Percentiles rank a stretch among this genome's conserved stretches.
These are phyloP conservation scores for Leccinum glutinopallens DNA, from an alignment of 1,284 basidiomycete genomes.

Conservation along the genomic window DNA sequence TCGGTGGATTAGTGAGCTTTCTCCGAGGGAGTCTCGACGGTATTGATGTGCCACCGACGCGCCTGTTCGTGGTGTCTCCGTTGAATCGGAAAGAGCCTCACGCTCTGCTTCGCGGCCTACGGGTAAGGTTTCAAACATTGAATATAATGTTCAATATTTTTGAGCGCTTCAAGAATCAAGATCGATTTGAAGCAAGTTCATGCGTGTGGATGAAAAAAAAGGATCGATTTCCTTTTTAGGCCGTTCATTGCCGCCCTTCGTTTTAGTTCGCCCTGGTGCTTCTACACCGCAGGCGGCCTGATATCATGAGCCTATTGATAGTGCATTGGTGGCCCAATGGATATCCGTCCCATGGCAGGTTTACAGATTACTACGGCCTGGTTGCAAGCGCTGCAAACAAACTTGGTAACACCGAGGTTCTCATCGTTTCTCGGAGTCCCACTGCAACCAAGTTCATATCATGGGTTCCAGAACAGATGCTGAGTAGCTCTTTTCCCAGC, in stretches of 20 bases:
- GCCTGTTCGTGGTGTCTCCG: not conserved
- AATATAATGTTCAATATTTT: conserved; percentile 1
- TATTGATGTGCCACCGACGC: not conserved
- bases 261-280: not conserved
- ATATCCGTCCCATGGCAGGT: not conserved
- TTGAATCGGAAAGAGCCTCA: not conserved
- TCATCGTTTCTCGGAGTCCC: not conserved
- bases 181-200: not conserved
- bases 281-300: not conserved
- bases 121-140: not conserved
- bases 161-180: not conserved
- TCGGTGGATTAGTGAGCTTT: conserved; percentile 1
- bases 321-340: not conserved
- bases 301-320: not conserved
- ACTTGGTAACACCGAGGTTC: not conserved
- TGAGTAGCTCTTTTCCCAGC: conserved; percentile 7
- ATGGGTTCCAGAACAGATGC: not conserved
- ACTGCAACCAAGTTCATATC: not conserved
- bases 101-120: not conserved
- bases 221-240: conserved; percentile 7
- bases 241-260: not conserved
- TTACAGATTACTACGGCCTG: not conserved
- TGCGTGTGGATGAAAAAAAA: not conserved
- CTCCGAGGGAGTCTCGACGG: not conserved
- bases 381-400: not conserved